Conservation (phyloP, 139 green algal genomes). For the Chara braunii region DNA sequence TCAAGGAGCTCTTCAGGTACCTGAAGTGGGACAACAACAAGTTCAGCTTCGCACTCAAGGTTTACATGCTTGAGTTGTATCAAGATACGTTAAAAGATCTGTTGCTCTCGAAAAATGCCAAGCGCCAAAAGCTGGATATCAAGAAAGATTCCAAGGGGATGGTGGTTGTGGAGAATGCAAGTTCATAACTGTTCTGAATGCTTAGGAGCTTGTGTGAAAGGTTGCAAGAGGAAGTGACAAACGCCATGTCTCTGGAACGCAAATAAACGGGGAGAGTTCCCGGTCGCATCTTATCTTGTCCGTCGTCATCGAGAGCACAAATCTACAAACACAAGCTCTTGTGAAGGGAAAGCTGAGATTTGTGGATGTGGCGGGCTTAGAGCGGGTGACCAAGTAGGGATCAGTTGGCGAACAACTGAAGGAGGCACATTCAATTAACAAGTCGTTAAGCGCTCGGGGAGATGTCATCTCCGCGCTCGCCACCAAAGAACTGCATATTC, state of each 20-base stretch:
- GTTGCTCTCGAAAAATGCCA: constrained; percentile 52
- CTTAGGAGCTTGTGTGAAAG: constrained; percentile 29
- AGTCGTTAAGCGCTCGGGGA: constrained; percentile 84
- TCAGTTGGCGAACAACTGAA: constrained; percentile 85
- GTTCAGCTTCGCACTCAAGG: constrained; percentile 61
- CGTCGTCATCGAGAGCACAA: constrained; percentile 82
- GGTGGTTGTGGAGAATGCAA: constrained; percentile 80
- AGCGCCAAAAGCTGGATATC: constrained; percentile 95
- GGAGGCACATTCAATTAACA: constrained; percentile 98
- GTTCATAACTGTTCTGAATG: constrained; percentile 44
- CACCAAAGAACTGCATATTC: constrained; percentile 72
- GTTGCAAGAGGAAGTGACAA: constrained; percentile 33
- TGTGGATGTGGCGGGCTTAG: constrained; percentile 87
- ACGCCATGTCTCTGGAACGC: constrained; percentile 25
- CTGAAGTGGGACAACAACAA: constrained; percentile 65
- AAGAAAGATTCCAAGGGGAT: constrained; percentile 94
- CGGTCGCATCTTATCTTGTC: constrained; percentile 88
- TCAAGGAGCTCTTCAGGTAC: constrained; percentile 78
- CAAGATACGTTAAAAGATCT: constrained; percentile 75
- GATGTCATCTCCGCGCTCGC: constrained; percentile 92
- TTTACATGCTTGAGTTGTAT: constrained; percentile 97
- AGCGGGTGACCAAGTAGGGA: constrained; percentile 91
- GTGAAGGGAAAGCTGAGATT: constrained; percentile 71
- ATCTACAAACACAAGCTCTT: constrained; percentile 86
- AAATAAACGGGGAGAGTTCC: constrained; percentile 47